Base-by-base conservation (phyloP, 2,329 filamentous ascomycete species). In the Beauveria rudraprayagi region DNA sequence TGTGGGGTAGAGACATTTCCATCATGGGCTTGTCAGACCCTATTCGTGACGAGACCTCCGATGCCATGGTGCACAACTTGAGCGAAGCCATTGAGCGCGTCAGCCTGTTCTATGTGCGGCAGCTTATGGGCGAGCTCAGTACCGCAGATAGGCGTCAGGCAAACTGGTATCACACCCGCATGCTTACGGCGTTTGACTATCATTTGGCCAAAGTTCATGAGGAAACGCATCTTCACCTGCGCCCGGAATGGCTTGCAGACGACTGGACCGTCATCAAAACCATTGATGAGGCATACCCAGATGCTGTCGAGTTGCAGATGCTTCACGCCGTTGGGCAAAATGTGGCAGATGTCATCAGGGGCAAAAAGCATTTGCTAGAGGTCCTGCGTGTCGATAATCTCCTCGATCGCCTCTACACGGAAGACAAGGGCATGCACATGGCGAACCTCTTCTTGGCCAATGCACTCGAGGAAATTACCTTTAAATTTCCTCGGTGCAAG, bases 361-460 rank as follows among this genome's bases (percentile, higher is more conserved):
- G 63, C 17, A 48, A 63, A 30, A 62, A 56, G 3, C 60, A 63
- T 19, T 26, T 63, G 56, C 56, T 65, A 9, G 63, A 65, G n/a
- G 56, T 63, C 44, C 61, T 65, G 60, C 56, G 58, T 28, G 17
- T 61, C 16, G 54, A 65, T 11, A 37, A 62, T 9, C 60, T 65
- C 51, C 62, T 65, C 19, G 60, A 65, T 30, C 53, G 57, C 40
- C 63, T 63, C 56, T 65, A 65, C 41, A 62, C 63, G 43, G 61
- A 63, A 34, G 63, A 63, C 46, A 55, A 56, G 11, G 62, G 58
- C 2, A 61, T 57, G 34, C 53, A 54, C 3, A 51, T 55, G 9
- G 56, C 63, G n/a, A 64, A 63, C 47, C 30, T 57, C 22, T 60
- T 60, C 34, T 50, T 64, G 16, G 63, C 63, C 11, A 50, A 61